These are phyloP conservation scores for Lactarius trivialis DNA, from an alignment of 768 basidiomycete species.

Conservation along the genomic window DNA sequence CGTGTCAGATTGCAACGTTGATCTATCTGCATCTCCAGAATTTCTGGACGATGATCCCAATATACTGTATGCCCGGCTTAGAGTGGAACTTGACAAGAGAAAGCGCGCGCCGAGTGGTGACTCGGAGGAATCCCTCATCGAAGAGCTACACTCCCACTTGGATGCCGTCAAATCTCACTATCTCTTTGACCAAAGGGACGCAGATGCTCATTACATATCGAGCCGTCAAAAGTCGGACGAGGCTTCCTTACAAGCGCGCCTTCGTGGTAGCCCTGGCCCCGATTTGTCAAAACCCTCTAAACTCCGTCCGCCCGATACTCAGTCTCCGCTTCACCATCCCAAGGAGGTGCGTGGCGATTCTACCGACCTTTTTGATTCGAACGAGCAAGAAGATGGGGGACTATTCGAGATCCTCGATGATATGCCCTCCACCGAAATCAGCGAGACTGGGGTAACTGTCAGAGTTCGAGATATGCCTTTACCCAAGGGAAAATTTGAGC, in stretches of 20 bases:
- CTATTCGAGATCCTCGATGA: slow-evolving; percentile 71
- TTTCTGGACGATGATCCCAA: slow-evolving; percentile 42
- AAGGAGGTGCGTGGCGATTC: slow-evolving; percentile 14
- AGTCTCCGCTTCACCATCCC: slow-evolving; percentile 4
- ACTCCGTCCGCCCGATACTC: background rate
- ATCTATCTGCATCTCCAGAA: background rate
- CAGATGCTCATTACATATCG: slow-evolving; percentile 47
- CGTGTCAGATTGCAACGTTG: background rate
- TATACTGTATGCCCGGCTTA: slow-evolving; percentile 54
- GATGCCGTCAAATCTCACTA: slow-evolving; percentile 48
- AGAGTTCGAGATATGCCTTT: slow-evolving; percentile 64
- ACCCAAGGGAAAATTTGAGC: slow-evolving; percentile 79
- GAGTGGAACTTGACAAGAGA: slow-evolving; percentile 45
- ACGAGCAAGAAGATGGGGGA: slow-evolving; percentile 50
- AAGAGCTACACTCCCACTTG: slow-evolving; percentile 41
- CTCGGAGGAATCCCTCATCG: slow-evolving; percentile 29
- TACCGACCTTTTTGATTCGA: slow-evolving; percentile 44
- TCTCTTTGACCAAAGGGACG: slow-evolving; percentile 65
- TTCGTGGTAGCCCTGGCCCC: slow-evolving; percentile 29
- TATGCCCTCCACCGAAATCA: slow-evolving; percentile 50
- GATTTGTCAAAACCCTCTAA: background rate
- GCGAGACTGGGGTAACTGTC: slow-evolving; percentile 47
- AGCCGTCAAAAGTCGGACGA: slow-evolving; percentile 48
- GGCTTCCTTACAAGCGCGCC: slow-evolving; percentile 37
- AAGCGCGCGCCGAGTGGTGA: slow-evolving; percentile 28